A percentile compares a stretch with the other conserved stretches of the same genome.
These are phyloP conservation scores for Huntiella omanensis DNA, from an alignment of 2,329 filamentous ascomycete species.

Conservation along the genomic window DNA sequence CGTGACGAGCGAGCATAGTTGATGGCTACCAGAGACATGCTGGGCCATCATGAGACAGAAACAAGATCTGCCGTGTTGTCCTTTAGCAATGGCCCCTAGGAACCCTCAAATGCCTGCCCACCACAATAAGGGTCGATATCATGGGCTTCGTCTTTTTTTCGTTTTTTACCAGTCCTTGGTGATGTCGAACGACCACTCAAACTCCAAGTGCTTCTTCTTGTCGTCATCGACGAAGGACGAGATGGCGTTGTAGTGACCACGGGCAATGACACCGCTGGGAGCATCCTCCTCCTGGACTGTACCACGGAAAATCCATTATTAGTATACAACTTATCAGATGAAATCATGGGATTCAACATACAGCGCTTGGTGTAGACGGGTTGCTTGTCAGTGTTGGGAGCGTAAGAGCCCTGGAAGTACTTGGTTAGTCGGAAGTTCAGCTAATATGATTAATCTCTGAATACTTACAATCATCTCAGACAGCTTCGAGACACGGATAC, in stretches of 20 bases:
- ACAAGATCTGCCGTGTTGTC: no score
- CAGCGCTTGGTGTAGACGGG: conserved; percentile 78
- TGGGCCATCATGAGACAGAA: no score
- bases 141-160: neutral
- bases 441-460: neutral
- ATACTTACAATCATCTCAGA: conserved; percentile 86
- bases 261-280: conserved; percentile 72
- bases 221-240: conserved; percentile 94
- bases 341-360: conserved; percentile 29
- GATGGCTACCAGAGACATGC: no score
- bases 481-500: conserved; percentile 73
- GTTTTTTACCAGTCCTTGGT: conserved; percentile 71
- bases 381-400: conserved; percentile 78
- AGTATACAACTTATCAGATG: neutral
- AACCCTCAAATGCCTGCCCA: no score
- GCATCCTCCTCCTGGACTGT: conserved; percentile 81
- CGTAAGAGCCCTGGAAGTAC: conserved; percentile 57
- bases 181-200: conserved; percentile 94
- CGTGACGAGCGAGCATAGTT: no score
- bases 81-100: no score
- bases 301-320: neutral
- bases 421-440: neutral
- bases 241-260: conserved; percentile 74
- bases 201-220: conserved; percentile 71
- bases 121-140: no score